Evolutionary conservation across 2,329 filamentous ascomycete genomes (phyloP).

Genomic region (Fusarium pseudograminearum): DNA sequence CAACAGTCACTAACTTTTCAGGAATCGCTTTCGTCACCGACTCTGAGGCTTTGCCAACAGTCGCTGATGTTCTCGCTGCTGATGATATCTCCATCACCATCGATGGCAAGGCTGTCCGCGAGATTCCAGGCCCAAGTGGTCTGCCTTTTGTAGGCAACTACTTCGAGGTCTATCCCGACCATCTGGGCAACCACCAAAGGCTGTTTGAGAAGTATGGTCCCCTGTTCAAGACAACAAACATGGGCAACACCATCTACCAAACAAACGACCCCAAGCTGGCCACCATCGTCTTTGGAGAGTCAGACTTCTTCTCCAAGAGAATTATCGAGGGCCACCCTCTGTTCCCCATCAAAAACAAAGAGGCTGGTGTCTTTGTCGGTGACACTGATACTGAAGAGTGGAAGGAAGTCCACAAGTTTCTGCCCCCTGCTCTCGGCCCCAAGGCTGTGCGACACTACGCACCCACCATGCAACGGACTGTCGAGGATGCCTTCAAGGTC

Average conservation of each 20-base stretch:
- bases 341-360: slow-evolving; percentile 56
- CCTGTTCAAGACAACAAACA: slow-evolving; percentile 63
- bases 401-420: slow-evolving; percentile 69
- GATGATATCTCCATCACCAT: slow-evolving; percentile 58
- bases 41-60: slow-evolving; percentile 48
- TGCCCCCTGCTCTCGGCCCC: slow-evolving; percentile 68
- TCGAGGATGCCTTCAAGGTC: slow-evolving; percentile 63
- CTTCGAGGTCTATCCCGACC: slow-evolving; percentile 68
- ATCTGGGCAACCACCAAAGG: slow-evolving; percentile 67
- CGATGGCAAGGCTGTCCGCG: slow-evolving; percentile 61
- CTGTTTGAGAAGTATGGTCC: slow-evolving; percentile 66
- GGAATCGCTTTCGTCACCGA: slow-evolving; percentile 55
- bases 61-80: slow-evolving; percentile 53
- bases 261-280: slow-evolving; percentile 64
- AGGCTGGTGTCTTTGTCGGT: slow-evolving; percentile 60
- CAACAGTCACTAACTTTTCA: slow-evolving; percentile 31
- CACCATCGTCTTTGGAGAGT: slow-evolving; percentile 60
- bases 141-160: slow-evolving; percentile 65
- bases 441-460: slow-evolving; percentile 72
- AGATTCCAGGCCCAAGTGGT: slow-evolving; percentile 63
- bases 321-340: slow-evolving; percentile 64
- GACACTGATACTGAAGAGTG: slow-evolving; percentile 66
- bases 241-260: slow-evolving; percentile 62
- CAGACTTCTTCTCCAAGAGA: slow-evolving; percentile 65
- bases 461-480: slow-evolving; percentile 67